phyloP scores from a whole-genome alignment of 2,329 filamentous ascomycete genomes.

The Ceratocystis colombiana region DNA sequence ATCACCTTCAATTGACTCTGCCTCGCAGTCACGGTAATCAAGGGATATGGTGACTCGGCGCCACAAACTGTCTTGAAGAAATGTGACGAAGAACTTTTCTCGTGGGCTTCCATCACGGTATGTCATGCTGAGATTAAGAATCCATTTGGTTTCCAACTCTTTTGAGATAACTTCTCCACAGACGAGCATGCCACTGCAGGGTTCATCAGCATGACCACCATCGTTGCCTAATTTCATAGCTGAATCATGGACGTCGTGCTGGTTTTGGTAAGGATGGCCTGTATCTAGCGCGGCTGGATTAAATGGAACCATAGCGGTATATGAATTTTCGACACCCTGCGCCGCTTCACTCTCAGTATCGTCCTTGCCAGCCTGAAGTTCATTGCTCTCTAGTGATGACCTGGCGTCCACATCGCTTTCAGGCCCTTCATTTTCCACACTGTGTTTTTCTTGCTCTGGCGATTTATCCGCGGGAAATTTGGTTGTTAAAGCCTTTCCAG shows the following conservation, averaged over 20 bases:
- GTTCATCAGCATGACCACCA: slow-evolving; percentile 11
- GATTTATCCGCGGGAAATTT: not conserved
- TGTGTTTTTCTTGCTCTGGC: not conserved
- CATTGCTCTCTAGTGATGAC: not conserved
- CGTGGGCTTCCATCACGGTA: slow-evolving; percentile 85
- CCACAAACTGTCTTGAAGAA: slow-evolving; percentile 73
- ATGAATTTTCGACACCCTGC: not conserved
- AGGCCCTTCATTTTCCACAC: not conserved
- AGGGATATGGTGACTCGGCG: slow-evolving; percentile 84
- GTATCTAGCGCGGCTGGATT: not conserved
- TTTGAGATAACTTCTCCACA: slow-evolving; percentile 51
- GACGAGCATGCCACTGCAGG: slow-evolving; percentile 16
- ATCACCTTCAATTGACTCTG: slow-evolving; percentile 76
- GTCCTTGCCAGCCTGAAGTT: not conserved
- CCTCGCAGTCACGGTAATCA: slow-evolving; percentile 74
- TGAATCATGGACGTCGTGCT: not conserved
- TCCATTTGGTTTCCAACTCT: slow-evolving; percentile 84
- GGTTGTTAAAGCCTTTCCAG: not conserved
- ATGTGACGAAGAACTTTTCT: slow-evolving; percentile 98
- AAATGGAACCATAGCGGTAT: not conserved
- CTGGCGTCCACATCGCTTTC: not conserved
- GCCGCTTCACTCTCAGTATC: not conserved
- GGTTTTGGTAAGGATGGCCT: not conserved
- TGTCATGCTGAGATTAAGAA: slow-evolving; percentile 95
- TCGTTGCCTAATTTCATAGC: slow-evolving; percentile 1